Percentiles rank a stretch among this genome's conserved stretches.
Conservation (phyloP, 305 asterid genomes). For the Fraxinus paxiana region DNA sequence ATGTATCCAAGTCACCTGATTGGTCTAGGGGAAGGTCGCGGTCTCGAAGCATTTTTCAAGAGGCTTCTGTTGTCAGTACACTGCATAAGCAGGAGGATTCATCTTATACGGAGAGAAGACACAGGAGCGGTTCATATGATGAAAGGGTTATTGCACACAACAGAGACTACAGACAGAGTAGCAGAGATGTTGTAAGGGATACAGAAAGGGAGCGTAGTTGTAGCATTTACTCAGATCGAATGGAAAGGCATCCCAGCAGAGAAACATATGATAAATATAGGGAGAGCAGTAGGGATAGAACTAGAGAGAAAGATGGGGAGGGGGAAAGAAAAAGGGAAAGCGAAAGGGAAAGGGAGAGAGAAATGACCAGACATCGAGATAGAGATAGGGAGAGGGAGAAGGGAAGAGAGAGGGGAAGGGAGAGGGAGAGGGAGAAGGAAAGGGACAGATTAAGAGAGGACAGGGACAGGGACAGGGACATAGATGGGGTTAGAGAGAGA, state of each 20-base stretch:
- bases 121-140: conserved; percentile 47
- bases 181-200: conserved; percentile 49
- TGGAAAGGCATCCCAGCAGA: conserved; percentile 43
- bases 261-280: conserved; percentile 43
- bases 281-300: conserved; percentile 55
- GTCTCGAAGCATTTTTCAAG: conserved; percentile 57
- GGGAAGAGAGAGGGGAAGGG: conserved; percentile 17
- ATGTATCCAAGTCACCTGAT: conserved; percentile 54
- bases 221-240: conserved; percentile 43
- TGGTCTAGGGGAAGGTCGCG: conserved; percentile 58
- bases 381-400: conserved; percentile 35
- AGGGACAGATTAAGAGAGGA: conserved; percentile 25
- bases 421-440: conserved; percentile 15
- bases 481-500: conserved; percentile 25
- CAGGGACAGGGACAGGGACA: conserved; percentile 23
- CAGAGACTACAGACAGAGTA: conserved; percentile 37
- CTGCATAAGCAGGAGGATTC: conserved; percentile 29
- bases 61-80: conserved; percentile 34
- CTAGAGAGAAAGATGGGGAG: conserved; percentile 24
- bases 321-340: conserved; percentile 28
- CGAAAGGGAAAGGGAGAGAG: conserved; percentile 31
- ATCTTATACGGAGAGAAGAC: conserved; percentile 32
- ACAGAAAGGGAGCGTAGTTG: conserved; percentile 61
- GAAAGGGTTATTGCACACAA: conserved; percentile 35
- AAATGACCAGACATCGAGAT: conserved; percentile 34